Evolutionary conservation across 257 asterid species (phyloP), one percentile per base, ranked within the genome.

Genomic region (Nyctanthes arbortristis): DNA sequence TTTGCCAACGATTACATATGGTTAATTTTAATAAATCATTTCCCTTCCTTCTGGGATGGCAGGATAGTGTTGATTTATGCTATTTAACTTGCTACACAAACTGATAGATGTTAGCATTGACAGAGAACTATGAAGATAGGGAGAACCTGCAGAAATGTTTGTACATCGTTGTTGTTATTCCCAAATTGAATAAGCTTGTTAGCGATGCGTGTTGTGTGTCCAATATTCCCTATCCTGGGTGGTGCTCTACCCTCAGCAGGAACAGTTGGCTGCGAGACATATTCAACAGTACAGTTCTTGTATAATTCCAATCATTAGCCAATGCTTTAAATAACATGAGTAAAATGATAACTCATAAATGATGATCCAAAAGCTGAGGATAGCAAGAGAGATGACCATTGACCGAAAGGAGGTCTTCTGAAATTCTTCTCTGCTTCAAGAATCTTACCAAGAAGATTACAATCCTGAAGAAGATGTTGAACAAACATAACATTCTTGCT

Each of bases 171-270:
- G 80, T 73, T 81, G 75, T 29, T 77, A 77, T 77, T 83, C 73
- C 84, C 96, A 73, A 89, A 68, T 27, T 85, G 93, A 36, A 87
- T 78, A 78, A 91, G 82, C 81, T 89, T 91, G 82, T 89, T 89
- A 74, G 95, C 88, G 63, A 91, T 82, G 66, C 92, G 97, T 40
- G 96, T 89, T 66, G 84, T 56, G 68, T 91, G 95, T 73, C 97
- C 97, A 73, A 89, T 84, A 81, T 89, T 91, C 57, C 96, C 97
- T 69, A 85, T 80, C 80, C 97, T 89, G 35, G 96, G 95, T 58
- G 91, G 82, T 71, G 77, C 37, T 78, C 79, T 89, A 75, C 90
- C 92, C 79, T 84, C 90, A 24, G 79, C 82, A 11, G 93, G 76
- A 66, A 75, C 74, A 10, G 96, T 84, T 70, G 88, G 90, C 96